phyloP scores from a whole-genome alignment of 805 yeast species.

The Naumovozyma castellii region DNA sequence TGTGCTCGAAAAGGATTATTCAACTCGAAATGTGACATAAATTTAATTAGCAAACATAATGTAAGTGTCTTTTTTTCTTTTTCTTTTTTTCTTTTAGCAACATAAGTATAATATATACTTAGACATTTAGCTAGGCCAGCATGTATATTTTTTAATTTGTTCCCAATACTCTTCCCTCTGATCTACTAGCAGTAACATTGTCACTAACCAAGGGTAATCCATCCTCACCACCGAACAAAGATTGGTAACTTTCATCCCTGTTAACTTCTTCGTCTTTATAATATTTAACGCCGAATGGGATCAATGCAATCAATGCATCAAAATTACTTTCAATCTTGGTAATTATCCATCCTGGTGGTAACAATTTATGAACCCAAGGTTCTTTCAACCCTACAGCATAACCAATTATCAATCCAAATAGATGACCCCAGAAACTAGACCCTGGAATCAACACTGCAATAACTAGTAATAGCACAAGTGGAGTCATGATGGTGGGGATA shows the following conservation, averaged over 20 bases:
- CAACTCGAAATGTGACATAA: no score
- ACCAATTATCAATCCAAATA: constrained; percentile 59
- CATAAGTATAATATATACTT: no score
- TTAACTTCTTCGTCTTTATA: constrained; percentile 47
- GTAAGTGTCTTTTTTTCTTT: no score
- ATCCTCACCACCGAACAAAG: constrained; percentile 13
- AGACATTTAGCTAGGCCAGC: no score
- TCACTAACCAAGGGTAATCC: constrained; percentile 2
- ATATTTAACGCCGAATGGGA: constrained; percentile 34
- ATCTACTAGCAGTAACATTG: background rate
- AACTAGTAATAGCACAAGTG: constrained; percentile 43
- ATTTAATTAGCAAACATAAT: no score
- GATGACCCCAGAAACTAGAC: constrained; percentile 66
- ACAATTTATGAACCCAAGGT: constrained; percentile 47
- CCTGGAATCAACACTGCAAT: constrained; percentile 49
- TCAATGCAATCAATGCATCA: constrained; percentile 38
- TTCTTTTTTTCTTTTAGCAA: no score
- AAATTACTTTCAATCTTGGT: constrained; percentile 55
- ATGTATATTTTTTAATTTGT: no score
- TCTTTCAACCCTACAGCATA: constrained; percentile 41
- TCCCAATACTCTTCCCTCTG: constrained; percentile 1
- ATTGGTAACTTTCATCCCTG: constrained; percentile 23
- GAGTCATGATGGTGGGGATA: constrained; percentile 53
- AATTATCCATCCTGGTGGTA: constrained; percentile 57
- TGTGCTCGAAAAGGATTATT: no score